These are phyloP conservation scores for Panicum hallii DNA, from an alignment of 202 grass and related monocot species.

Conservation along the genomic window DNA sequence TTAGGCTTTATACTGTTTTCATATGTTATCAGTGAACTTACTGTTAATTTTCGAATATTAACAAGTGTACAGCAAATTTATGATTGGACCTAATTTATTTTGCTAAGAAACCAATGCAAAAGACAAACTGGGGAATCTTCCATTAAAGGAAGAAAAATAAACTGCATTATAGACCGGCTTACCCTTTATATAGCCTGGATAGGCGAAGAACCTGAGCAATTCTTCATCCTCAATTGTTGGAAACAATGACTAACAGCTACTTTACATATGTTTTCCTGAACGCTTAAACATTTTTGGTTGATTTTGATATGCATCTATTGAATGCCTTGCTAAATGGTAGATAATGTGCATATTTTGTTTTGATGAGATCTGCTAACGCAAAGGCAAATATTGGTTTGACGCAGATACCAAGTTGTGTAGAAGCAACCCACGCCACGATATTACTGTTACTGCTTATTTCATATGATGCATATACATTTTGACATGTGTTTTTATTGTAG, in stretches of 20 bases:
- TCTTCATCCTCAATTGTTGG: background rate
- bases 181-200: background rate
- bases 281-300: constrained; percentile 4
- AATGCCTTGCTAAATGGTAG: background rate
- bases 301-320: background rate
- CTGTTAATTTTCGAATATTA: constrained; percentile 40
- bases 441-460: background rate
- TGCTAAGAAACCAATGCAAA: background rate
- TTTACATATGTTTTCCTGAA: background rate
- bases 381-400: background rate
- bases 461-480: constrained; percentile 18
- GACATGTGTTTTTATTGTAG: constrained; percentile 24
- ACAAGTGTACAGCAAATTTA: background rate
- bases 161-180: background rate
- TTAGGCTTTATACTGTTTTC: constrained; percentile 15
- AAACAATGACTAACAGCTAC: background rate
- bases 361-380: background rate
- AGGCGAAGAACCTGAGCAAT: background rate
- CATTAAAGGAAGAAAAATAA: background rate
- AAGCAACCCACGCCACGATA: background rate
- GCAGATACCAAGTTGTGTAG: background rate
- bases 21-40: background rate
- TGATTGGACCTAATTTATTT: background rate
- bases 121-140: background rate
- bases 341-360: constrained; percentile 2